Conservation (phyloP, 1,284 basidiomycete species). For the Ustilago shanxiensis region DNA sequence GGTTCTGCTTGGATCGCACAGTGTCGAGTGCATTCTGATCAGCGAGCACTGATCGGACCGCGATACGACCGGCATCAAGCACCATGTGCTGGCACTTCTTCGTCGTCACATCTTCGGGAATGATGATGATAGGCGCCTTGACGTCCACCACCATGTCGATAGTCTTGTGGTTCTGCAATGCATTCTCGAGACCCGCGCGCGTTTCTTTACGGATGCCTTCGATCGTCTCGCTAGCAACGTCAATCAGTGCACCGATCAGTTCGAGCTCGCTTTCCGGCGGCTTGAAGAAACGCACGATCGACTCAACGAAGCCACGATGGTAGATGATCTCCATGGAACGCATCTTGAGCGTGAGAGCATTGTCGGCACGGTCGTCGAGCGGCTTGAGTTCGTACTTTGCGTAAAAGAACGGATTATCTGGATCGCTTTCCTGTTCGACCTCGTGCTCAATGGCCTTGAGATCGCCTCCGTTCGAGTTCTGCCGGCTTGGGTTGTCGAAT, state of each 20-base stretch:
- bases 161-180: conserved; percentile 92
- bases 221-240: conserved; percentile 91
- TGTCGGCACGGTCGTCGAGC: conserved; percentile 92
- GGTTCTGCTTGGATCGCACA: conserved; percentile 86
- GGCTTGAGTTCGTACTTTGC: conserved; percentile 94
- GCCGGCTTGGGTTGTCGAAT: conserved; percentile 42
- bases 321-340: conserved; percentile 98
- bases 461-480: conserved; percentile 47
- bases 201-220: conserved; percentile 96
- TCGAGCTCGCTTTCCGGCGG: conserved; percentile 95
- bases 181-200: conserved; percentile 92
- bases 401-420: conserved; percentile 86
- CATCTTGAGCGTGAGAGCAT: conserved; percentile 88
- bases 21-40: conserved; percentile 84
- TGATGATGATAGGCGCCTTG: conserved; percentile 96
- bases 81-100: conserved; percentile 87
- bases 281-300: conserved; percentile 90
- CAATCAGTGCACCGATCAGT: conserved; percentile 80
- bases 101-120: conserved; percentile 86
- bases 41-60: conserved; percentile 89
- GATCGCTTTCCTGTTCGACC: conserved; percentile 64
- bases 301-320: conserved; percentile 92
- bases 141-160: conserved; percentile 95
- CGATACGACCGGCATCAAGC: conserved; percentile 96
- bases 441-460: conserved; percentile 64